phyloP scores from a whole-genome alignment of 2,329 filamentous ascomycete species.

The Sclerotinia glacialis region DNA sequence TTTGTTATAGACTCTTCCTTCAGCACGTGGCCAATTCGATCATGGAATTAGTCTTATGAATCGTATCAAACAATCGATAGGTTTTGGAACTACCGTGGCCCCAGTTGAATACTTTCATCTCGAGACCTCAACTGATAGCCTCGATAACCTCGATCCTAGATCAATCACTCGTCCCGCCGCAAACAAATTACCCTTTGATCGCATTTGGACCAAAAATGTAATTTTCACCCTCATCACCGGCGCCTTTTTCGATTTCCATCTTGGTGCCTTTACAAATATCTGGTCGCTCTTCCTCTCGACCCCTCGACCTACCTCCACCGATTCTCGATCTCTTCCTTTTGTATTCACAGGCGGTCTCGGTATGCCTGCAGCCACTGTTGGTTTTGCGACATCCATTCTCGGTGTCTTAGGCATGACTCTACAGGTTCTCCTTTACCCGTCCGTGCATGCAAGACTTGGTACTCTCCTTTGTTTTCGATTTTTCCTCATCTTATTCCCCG shows the following conservation, averaged over 20 bases:
- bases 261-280: slow-evolving; percentile 53
- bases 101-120: slow-evolving; percentile 27
- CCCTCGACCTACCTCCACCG: slow-evolving; percentile 44
- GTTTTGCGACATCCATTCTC: slow-evolving; percentile 66
- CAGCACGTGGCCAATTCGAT: slow-evolving; percentile 15
- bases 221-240: slow-evolving; percentile 52
- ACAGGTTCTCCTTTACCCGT: slow-evolving; percentile 67
- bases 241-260: slow-evolving; percentile 41
- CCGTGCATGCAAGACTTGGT: slow-evolving; percentile 61
- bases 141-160: slow-evolving; percentile 13
- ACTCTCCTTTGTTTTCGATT: slow-evolving; percentile 64
- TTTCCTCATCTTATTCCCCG: slow-evolving; percentile 63
- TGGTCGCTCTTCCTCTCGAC: slow-evolving; percentile 59
- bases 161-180: neutral
- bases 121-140: slow-evolving; percentile 2
- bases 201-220: slow-evolving; percentile 30
- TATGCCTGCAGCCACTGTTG: slow-evolving; percentile 63
- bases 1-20: slow-evolving; percentile 18
- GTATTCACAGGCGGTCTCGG: slow-evolving; percentile 63
- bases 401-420: slow-evolving; percentile 66
- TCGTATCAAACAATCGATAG: slow-evolving; percentile 16
- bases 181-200: slow-evolving; percentile 25
- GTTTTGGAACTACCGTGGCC: slow-evolving; percentile 2
- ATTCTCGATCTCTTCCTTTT: slow-evolving; percentile 30
- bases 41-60: slow-evolving; percentile 18